Evolutionary conservation across 1,284 basidiomycete genomes (phyloP).

Genomic region (Apiotrichum mycotoxinovorans): DNA sequence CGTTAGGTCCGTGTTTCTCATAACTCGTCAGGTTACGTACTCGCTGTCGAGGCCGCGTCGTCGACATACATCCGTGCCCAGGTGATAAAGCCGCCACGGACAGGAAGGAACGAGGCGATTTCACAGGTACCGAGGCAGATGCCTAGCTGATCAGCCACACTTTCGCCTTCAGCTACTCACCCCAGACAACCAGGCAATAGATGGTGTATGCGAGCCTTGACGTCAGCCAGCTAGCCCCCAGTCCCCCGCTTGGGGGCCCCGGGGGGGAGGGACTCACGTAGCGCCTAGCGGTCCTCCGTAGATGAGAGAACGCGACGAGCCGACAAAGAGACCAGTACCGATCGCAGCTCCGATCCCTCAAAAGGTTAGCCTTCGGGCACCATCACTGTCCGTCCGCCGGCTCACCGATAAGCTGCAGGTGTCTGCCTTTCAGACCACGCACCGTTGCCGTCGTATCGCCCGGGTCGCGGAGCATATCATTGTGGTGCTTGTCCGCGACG

Average conservation of each 20-base stretch:
- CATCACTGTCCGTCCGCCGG: neutral
- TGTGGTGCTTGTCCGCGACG: neutral
- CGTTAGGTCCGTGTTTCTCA: neutral
- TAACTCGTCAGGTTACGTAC: neutral
- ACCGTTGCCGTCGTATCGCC: conserved; percentile 2
- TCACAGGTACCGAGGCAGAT: conserved; percentile 17
- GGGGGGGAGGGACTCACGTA: conserved; percentile 1
- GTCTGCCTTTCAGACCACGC: conserved; percentile 6
- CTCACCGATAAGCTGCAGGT: conserved; percentile 10
- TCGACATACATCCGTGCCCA: conserved; percentile 21
- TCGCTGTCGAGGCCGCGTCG: conserved; percentile 4
- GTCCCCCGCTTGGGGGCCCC: no score
- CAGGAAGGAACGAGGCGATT: conserved; percentile 19
- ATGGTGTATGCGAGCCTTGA: conserved; percentile 12
- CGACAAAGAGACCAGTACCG: conserved; percentile 10
- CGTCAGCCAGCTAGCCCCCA: neutral
- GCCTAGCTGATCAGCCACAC: neutral
- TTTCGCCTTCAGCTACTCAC: neutral
- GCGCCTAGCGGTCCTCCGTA: conserved; percentile 20
- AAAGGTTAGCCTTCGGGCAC: neutral
- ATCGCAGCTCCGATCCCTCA: conserved; percentile 4
- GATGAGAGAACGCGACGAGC: conserved; percentile 6
- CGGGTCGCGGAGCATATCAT: neutral
- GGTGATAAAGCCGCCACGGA: conserved; percentile 19
- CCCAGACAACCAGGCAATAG: conserved; percentile 13